A percentile compares a stretch with the other conserved stretches of the same genome.
Evolutionary conservation across 2,329 filamentous ascomycete genomes (phyloP).

Genomic region (Monilinia vaccinii-corymbosi): DNA sequence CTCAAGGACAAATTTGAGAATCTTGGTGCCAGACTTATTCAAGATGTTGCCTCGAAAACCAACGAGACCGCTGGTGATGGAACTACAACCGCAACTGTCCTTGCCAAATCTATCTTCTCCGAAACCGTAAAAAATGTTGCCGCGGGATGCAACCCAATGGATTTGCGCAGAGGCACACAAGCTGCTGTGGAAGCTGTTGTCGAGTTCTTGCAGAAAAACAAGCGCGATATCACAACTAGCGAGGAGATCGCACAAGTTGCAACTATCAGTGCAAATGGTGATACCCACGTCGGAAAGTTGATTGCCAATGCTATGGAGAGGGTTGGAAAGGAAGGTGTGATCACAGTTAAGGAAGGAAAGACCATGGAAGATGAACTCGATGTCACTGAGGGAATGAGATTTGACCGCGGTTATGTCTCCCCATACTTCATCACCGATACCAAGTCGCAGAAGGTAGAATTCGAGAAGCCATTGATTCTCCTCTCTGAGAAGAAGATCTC

Average conservation of each 20-base stretch:
- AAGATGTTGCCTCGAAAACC: conserved; percentile 98
- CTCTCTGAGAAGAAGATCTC: conserved; percentile 99
- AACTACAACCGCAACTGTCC: conserved; percentile 94
- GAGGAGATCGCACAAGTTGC: conserved; percentile 97
- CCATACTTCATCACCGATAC: conserved; percentile 99
- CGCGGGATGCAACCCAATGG: conserved; percentile 99
- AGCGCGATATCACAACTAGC: conserved; percentile 95
- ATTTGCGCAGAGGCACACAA: conserved; percentile 93
- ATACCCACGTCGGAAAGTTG: conserved; percentile 87
- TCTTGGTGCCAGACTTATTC: conserved; percentile 89
- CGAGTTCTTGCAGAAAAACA: conserved; percentile 89
- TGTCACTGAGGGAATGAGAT: conserved; percentile 99
- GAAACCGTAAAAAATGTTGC: conserved; percentile 99
- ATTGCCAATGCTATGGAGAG: conserved; percentile 99
- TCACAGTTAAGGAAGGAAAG: conserved; percentile 99
- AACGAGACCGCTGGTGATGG: conserved; percentile 98
- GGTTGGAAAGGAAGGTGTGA: conserved; percentile 99
- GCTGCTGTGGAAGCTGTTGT: conserved; percentile 92
- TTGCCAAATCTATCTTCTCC: conserved; percentile 96
- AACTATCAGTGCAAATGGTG: conserved; percentile 96
- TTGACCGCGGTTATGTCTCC: conserved; percentile 96
- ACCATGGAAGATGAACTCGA: conserved; percentile 96
- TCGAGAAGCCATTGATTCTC: conserved; percentile 97
- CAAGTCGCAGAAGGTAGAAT: conserved; percentile 98
- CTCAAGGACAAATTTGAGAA: conserved; percentile 99